Evolutionary conservation across 2,329 filamentous ascomycete species (phyloP).

Genomic region (Tolypocladium amazonense): DNA sequence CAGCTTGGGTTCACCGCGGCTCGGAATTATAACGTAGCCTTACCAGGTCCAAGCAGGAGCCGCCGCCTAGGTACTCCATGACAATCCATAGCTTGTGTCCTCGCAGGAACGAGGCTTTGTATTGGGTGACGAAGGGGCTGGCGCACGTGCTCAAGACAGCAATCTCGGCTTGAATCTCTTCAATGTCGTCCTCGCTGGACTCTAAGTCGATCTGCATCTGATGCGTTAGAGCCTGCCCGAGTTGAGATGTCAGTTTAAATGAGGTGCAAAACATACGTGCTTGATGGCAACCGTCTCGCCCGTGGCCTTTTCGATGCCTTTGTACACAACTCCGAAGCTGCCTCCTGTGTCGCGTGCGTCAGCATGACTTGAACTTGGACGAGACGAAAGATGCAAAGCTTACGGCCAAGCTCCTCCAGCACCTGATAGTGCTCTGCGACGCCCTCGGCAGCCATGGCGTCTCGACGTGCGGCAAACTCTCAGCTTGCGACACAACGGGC

Average conservation of each 20-base stretch:
- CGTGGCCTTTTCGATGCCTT: constrained; percentile 82
- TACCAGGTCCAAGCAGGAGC: constrained; percentile 90
- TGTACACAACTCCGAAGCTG: constrained; percentile 95
- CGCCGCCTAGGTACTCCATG: constrained; percentile 95
- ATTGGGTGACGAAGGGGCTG: constrained; percentile 89
- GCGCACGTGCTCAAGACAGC: constrained; percentile 89
- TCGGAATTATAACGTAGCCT: not conserved
- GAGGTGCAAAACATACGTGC: constrained; percentile 51
- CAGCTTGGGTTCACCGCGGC: constrained; percentile 11
- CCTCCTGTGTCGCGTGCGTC: constrained; percentile 50
- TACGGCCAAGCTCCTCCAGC: constrained; percentile 91
- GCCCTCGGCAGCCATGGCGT: constrained; percentile 46
- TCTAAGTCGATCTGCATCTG: constrained; percentile 80
- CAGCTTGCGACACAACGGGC: not conserved
- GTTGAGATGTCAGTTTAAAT: not conserved
- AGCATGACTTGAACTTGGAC: not conserved
- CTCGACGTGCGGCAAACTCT: constrained; percentile 13
- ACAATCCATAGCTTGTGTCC: constrained; percentile 98
- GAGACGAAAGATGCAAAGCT: constrained; percentile 26
- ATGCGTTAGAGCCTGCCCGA: not conserved
- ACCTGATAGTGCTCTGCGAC: constrained; percentile 88
- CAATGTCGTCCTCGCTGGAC: constrained; percentile 95
- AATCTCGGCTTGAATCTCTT: constrained; percentile 97
- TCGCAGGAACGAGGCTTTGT: constrained; percentile 91
- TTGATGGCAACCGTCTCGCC: constrained; percentile 95